Base-by-base conservation (phyloP, 2,329 filamentous ascomycete genomes). In the Colletotrichum lindemuthianum region DNA sequence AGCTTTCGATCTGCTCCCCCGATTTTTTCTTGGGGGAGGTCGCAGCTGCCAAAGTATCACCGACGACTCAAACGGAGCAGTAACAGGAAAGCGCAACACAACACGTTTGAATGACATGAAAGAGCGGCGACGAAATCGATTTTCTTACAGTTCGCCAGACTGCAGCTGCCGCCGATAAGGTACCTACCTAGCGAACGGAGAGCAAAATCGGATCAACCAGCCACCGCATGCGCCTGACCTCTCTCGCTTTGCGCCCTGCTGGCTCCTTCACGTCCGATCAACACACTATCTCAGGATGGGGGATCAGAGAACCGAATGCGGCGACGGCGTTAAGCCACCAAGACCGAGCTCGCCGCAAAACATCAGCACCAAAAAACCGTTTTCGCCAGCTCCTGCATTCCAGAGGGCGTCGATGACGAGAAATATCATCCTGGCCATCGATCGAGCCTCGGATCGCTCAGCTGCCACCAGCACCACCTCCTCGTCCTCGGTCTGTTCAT, bases 401-500 rank as follows among this genome's bases (percentile, higher is more conserved):
- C 40, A 40, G 41, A 50, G 34, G 16, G 24, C 9, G 7, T 13
- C 39, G 41, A 39, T 36, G 49, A 32, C 9, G 24, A 7, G 11
- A 13, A 48, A 24, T 32, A 41, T 33, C 41, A 15, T 33, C n/a
- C 13, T 9, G 15, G 45, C 40, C 40, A 50, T 49, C 50, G 59
- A 60, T 45, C 50, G 34, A 10, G 15, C n/a, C 44, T 53, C 55
- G 40, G 32, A 13, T 33, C 32, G 11, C 9, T 36, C n/a, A 16
- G 8, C 15, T 36, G 7, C 7, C 40, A 16, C 36, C 6, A 11
- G 16, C 56, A 39, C 11, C 16, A n/a, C n/a, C n/a, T n/a, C n/a
- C n/a, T n/a, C n/a, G n/a, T 11, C 13, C 47, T 41, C 44, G 47
- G 61, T 55, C 39, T 24, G 39, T 40, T 45, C 44, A 49, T 15